phyloP scores from a whole-genome alignment of 2,329 filamentous ascomycete genomes.

The Calonectria fujianensis region DNA sequence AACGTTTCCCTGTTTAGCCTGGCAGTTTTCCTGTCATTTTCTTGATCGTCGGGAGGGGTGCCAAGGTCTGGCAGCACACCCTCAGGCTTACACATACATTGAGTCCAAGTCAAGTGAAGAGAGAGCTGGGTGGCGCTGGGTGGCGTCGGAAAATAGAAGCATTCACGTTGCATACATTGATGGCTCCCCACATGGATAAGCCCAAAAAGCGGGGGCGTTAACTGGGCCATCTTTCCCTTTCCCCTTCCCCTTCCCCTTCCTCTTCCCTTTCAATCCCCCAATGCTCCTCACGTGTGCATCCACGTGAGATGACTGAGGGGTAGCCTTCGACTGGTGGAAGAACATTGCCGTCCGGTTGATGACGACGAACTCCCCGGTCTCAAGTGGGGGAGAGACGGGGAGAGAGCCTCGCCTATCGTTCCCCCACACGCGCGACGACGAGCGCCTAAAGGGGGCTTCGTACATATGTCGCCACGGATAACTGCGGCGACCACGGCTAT shows the following conservation, averaged over 20 bases:
- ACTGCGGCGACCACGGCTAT: background rate
- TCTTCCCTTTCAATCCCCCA: background rate
- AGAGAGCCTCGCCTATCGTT: background rate
- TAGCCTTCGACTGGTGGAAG: constrained; percentile 13
- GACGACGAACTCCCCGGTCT: constrained; percentile 9
- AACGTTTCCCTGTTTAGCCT: constrained; percentile 7
- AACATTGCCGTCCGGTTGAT: constrained; percentile 12
- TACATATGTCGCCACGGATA: constrained; percentile 9
- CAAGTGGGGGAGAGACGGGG: background rate
- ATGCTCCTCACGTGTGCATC: background rate
- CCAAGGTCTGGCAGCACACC: constrained; percentile 21
- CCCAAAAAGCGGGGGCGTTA: constrained; percentile 6
- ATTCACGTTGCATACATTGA: background rate
- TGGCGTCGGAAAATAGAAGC: constrained; percentile 20
- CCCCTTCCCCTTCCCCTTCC: background rate
- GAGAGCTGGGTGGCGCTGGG: background rate
- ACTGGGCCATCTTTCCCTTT: background rate
- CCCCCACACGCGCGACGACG: background rate
- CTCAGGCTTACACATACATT: constrained; percentile 22
- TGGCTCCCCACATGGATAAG: constrained; percentile 21
- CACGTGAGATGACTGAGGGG: constrained; percentile 3
- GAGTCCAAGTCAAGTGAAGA: constrained; percentile 1
- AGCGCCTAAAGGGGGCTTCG: background rate
- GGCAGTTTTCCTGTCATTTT: constrained; percentile 13
- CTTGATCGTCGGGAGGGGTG: background rate